Evolutionary conservation across 2,329 filamentous ascomycete genomes (phyloP), one percentile per base, ranked within the genome.

Genomic region (Gaeumannomyces sp.): DNA sequence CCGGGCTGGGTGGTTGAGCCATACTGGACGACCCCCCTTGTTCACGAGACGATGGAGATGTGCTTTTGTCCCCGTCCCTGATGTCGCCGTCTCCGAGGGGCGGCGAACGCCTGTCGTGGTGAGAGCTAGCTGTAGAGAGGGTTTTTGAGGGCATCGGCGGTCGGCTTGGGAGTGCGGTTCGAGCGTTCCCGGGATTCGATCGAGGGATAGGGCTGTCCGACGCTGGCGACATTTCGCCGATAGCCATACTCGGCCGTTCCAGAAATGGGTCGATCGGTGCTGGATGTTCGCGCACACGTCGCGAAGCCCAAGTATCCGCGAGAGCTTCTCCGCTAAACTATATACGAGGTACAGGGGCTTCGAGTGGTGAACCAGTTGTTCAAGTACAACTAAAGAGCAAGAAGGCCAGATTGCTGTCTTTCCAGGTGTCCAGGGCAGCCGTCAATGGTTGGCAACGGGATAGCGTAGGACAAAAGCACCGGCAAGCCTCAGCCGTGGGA

Each of bases 121-220:
- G 65, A 13, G 61, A 65, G 64, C 53, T 62, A 33, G 66, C 58
- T 13, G 66, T 61, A n/a, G 60, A 38, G 13, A 64, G 63, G 29
- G 31, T 58, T 60, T 70, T 70, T 53, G 68, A 66, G 31, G 69
- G 64, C 66, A 71, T 68, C 7, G 71, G 69, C 62, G 71, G 70
- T 62, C 70, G 65, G 13, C 68, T 65, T 2, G 71, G 71, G 27
- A 73, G 68, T n/a, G 71, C 70, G 27, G 66, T 68, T 10, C 68
- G 66, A 33, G 61, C 58, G 38, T 65, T 35, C 62, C 22, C 64
- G n/a, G 65, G 58, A 38, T 64, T 60, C 27, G 66, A 61, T 64
- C 64, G 65, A 58, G 64, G 53, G 28, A 61, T 61, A 13, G 56
- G 66, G 33, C 60, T 59, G 59, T 50, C 64, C 53, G 62, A 50